Conservation (phyloP, 495 filamentous ascomycete species). For the Extremus antarcticus region DNA sequence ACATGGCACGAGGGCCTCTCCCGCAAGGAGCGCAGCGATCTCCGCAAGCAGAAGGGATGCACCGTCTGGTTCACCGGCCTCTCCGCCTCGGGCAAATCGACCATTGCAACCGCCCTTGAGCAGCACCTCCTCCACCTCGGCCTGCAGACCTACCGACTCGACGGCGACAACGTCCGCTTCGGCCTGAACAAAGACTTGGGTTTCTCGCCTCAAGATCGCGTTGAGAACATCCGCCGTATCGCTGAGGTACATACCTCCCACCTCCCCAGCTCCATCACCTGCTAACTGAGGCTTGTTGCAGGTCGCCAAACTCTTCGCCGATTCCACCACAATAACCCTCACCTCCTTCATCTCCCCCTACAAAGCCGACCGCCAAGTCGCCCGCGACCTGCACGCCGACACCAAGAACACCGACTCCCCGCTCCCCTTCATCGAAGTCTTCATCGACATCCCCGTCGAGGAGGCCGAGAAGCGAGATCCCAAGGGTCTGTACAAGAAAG, state of each 20-base stretch:
- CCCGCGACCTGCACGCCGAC: conserved; percentile 63
- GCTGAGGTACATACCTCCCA: conserved; percentile 50
- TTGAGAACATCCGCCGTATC: conserved; percentile 94
- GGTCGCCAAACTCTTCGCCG: conserved; percentile 94
- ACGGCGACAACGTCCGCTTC: conserved; percentile 98
- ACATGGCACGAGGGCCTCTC: conserved; percentile 93
- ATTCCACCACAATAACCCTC: conserved; percentile 73
- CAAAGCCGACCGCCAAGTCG: conserved; percentile 68
- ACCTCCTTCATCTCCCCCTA: conserved; percentile 98
- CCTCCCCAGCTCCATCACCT: neutral
- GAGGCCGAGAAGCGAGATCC: conserved; percentile 92
- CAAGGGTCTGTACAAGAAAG: conserved; percentile 97
- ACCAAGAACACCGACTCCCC: conserved; percentile 41
- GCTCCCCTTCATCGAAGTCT: conserved; percentile 87
- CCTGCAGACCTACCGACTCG: conserved; percentile 78
- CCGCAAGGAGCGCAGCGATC: conserved; percentile 65
- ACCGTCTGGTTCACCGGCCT: conserved; percentile 98
- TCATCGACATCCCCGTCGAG: conserved; percentile 75
- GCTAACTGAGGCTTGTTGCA: conserved; percentile 24
- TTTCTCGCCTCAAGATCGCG: conserved; percentile 83
- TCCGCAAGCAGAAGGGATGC: conserved; percentile 77
- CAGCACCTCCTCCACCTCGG: conserved; percentile 82
- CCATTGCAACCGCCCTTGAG: conserved; percentile 89
- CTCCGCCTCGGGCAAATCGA: conserved; percentile 91
- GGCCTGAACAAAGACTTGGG: conserved; percentile 95